Percentiles rank a stretch among this genome's conserved stretches.
Evolutionary conservation across 2,329 filamentous ascomycete species (phyloP).

Genomic region (Nemania abortiva): DNA sequence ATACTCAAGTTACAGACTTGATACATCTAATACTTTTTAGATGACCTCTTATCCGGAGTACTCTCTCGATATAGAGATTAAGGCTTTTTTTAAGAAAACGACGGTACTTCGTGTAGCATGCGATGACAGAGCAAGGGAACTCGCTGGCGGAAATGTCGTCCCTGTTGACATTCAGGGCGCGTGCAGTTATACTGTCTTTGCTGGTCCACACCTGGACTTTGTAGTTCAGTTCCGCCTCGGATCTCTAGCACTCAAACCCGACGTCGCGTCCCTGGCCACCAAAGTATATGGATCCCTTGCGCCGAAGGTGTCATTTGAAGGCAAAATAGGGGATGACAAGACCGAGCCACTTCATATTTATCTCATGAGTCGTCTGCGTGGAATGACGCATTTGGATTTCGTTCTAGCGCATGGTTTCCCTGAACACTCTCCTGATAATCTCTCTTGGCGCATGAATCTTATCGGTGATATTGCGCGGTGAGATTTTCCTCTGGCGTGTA

Average conservation of each 20-base stretch:
- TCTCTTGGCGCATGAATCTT: conserved; percentile 10
- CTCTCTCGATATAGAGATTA: too few species aligned
- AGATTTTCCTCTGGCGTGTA: background rate
- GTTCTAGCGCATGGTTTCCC: conserved; percentile 8
- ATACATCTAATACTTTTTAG: too few species aligned
- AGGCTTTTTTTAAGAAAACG: conserved; percentile 18
- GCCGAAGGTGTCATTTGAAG: conserved; percentile 23
- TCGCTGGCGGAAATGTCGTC: conserved; percentile 20
- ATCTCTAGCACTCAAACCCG: conserved; percentile 14
- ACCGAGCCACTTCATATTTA: conserved; percentile 14
- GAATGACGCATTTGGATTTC: conserved; percentile 19
- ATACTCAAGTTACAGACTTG: too few species aligned
- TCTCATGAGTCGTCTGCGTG: conserved; percentile 14
- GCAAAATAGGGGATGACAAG: conserved; percentile 21
- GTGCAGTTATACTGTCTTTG: conserved; percentile 30
- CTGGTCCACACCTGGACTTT: conserved; percentile 12
- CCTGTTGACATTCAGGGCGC: conserved; percentile 16
- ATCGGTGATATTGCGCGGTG: conserved; percentile 7
- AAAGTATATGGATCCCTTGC: conserved; percentile 14
- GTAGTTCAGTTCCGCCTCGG: conserved; percentile 30
- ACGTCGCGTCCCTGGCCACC: conserved; percentile 3
- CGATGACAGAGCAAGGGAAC: conserved; percentile 13
- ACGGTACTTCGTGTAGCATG: conserved; percentile 12
- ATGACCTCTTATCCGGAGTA: too few species aligned
- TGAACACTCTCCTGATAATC: conserved; percentile 15